phyloP scores from a whole-genome alignment of 768 basidiomycete genomes.

The Mycena belliarum region DNA sequence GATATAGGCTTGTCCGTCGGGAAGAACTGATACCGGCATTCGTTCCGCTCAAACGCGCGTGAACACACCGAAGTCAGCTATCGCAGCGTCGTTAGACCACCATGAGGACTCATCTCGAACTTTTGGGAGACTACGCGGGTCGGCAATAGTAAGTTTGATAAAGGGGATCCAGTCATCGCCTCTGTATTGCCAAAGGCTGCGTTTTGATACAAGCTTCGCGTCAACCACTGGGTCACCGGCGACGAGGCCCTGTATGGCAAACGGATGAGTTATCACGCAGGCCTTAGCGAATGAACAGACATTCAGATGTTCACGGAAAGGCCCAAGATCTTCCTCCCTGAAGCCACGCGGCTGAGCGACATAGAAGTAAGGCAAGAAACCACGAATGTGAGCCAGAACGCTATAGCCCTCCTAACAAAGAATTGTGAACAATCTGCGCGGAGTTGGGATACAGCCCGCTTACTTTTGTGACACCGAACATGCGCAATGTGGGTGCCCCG shows the following conservation, averaged over 20 bases:
- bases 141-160: conserved; percentile 77
- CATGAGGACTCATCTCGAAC: conserved; percentile 78
- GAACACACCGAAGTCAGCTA: conserved; percentile 27
- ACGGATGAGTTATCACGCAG: neutral
- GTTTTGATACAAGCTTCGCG: conserved; percentile 62
- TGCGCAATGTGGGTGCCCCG: conserved; percentile 49
- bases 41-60: conserved; percentile 75
- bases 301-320: conserved; percentile 73
- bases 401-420: conserved; percentile 75
- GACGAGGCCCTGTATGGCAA: conserved; percentile 31
- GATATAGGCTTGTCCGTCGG: conserved; percentile 48
- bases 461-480: conserved; percentile 93
- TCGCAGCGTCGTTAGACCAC: conserved; percentile 10
- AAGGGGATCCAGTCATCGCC: conserved; percentile 82
- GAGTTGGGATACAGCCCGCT: conserved; percentile 10
- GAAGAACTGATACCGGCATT: conserved; percentile 64
- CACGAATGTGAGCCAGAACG: conserved; percentile 78
- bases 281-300: conserved; percentile 44
- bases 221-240: conserved; percentile 43
- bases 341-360: conserved; percentile 87
- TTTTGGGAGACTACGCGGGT: conserved; percentile 80
- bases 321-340: conserved; percentile 57
- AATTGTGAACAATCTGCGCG: neutral
- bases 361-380: conserved; percentile 93
- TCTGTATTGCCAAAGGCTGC: conserved; percentile 84